These are phyloP conservation scores for Glarea lozoyensis DNA, from an alignment of 495 filamentous ascomycete genomes.

Conservation along the genomic window DNA sequence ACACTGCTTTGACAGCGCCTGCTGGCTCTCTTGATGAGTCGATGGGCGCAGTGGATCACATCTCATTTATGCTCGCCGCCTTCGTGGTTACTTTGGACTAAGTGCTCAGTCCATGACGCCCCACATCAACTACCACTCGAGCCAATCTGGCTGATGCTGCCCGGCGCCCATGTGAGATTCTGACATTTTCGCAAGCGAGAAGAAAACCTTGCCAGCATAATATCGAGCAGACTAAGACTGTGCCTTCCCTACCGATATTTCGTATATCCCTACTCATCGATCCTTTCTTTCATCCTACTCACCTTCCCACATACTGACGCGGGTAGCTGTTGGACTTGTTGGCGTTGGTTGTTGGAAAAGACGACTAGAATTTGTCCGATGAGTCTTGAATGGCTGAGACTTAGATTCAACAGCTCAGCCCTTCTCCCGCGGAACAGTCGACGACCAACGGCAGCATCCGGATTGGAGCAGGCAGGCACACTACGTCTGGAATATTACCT, in stretches of 20 bases:
- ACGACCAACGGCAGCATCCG: conserved; percentile 16
- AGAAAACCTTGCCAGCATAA: neutral
- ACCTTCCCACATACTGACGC: too few species aligned
- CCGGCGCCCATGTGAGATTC: neutral
- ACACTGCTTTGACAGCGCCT: too few species aligned
- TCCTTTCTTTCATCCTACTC: neutral
- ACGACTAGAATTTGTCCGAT: too few species aligned
- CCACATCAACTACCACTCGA: too few species aligned
- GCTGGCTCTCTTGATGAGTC: too few species aligned
- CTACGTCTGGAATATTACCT: conserved; percentile 12
- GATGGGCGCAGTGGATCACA: neutral
- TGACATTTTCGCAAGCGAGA: neutral
- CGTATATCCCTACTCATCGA: neutral
- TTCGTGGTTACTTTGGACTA: too few species aligned
- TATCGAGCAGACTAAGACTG: neutral
- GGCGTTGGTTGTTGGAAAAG: too few species aligned
- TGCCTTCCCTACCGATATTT: neutral
- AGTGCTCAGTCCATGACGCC: too few species aligned
- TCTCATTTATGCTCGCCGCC: neutral
- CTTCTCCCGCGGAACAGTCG: conserved; percentile 3
- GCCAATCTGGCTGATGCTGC: conserved; percentile 1
- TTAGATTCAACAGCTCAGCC: neutral
- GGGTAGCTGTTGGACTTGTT: too few species aligned
- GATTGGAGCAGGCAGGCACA: conserved; percentile 9
- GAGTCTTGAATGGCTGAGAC: neutral